These are phyloP conservation scores for Geranomyces michiganensis DNA, from an alignment of 192 early-diverging fungal genomes.

Conservation along the genomic window DNA sequence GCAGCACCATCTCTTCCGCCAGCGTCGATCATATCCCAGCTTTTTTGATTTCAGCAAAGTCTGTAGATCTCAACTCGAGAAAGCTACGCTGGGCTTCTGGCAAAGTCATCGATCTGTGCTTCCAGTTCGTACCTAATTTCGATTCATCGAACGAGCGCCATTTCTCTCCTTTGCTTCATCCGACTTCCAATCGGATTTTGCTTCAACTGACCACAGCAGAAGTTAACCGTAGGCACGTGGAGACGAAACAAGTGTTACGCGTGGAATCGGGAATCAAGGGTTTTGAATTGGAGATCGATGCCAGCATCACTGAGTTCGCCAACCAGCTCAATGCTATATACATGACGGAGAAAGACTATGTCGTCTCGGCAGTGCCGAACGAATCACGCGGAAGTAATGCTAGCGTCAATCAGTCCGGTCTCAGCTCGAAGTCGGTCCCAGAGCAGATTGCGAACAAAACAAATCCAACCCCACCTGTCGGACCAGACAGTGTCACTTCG, in stretches of 20 bases:
- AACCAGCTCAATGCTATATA: conserved; percentile 68
- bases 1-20: conserved; percentile 13
- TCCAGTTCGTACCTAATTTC: conserved; percentile 70
- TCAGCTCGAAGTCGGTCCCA: background rate
- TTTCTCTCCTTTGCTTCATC: conserved; percentile 31
- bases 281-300: conserved; percentile 74
- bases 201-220: conserved; percentile 40
- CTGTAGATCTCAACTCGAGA: conserved; percentile 62
- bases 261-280: conserved; percentile 67
- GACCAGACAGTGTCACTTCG: background rate
- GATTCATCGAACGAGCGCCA: conserved; percentile 31
- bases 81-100: conserved; percentile 60
- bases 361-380: conserved; percentile 33
- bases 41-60: conserved; percentile 63
- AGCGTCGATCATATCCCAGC: conserved; percentile 45
- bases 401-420: background rate
- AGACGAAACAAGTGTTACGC: conserved; percentile 36
- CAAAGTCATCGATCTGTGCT: conserved; percentile 56
- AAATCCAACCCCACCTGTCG: background rate
- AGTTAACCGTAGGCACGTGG: conserved; percentile 38
- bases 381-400: background rate
- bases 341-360: conserved; percentile 58
- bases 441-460: background rate
- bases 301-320: conserved; percentile 65
- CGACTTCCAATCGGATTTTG: conserved; percentile 40